Percentiles rank a stretch among this genome's conserved stretches.
phyloP scores from a whole-genome alignment of 1,139 yeast species.

The Trichomonascaceae sp. region DNA sequence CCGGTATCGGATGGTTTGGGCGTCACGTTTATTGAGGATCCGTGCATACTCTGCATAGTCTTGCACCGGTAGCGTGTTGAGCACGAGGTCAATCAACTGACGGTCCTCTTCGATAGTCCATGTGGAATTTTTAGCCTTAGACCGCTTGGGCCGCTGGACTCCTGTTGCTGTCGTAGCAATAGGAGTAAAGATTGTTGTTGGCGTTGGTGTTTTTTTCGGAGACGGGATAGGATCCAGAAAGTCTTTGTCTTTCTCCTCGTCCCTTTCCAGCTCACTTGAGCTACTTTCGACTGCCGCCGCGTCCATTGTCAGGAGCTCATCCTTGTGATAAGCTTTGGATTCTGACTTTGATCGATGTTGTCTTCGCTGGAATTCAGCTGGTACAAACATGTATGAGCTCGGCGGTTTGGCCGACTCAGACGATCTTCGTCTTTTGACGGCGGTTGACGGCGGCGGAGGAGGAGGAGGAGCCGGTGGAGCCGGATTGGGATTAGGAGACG shows the following conservation, averaged over 20 bases:
- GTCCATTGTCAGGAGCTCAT: too few species aligned
- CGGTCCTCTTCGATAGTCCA: conserved; percentile 25
- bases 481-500: background rate
- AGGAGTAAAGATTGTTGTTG: too few species aligned
- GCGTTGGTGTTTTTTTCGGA: too few species aligned
- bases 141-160: conserved; percentile 12
- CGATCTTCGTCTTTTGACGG: background rate
- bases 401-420: background rate
- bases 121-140: conserved; percentile 22
- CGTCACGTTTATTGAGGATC: conserved; percentile 22
- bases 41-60: conserved; percentile 24
- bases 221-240: too few species aligned
- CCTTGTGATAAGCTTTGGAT: background rate
- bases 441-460: background rate
- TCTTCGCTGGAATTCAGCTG: background rate
- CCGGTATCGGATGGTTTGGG: conserved; percentile 24
- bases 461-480: background rate
- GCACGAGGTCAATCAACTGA: conserved; percentile 20
- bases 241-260: too few species aligned
- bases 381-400: background rate
- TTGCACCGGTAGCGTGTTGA: conserved; percentile 23
- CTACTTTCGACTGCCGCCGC: too few species aligned
- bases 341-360: background rate
- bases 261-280: too few species aligned
- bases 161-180: too few species aligned